phyloP scores from a whole-genome alignment of 805 yeast genomes.

The Henningerozyma blattae region DNA sequence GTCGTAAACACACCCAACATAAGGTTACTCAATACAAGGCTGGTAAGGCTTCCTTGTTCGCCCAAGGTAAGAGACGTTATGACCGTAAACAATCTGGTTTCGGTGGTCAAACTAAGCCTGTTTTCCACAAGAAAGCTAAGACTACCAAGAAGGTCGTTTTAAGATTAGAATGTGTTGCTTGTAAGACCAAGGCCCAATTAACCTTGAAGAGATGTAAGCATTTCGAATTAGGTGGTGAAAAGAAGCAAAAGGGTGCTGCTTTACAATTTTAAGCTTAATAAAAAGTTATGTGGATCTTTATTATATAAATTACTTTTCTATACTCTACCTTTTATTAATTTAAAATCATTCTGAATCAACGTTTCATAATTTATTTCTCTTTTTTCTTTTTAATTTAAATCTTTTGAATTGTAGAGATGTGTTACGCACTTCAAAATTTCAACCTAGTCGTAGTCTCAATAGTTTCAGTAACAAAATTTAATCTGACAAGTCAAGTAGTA shows the following conservation, averaged over 20 bases:
- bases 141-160: slow-evolving; percentile 99
- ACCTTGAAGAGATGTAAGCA: slow-evolving; percentile 99
- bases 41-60: slow-evolving; percentile 98
- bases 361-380: neutral
- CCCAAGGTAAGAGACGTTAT: slow-evolving; percentile 99
- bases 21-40: slow-evolving; percentile 99
- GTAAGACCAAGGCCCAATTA: slow-evolving; percentile 98
- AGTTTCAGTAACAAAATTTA: too few relatives aligned
- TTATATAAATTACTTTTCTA: neutral
- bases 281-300: slow-evolving; percentile 1
- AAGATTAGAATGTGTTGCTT: slow-evolving; percentile 96
- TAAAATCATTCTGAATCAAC: neutral
- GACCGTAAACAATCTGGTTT: slow-evolving; percentile 99
- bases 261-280: slow-evolving; percentile 74
- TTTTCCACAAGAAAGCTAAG: slow-evolving; percentile 99
- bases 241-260: slow-evolving; percentile 99
- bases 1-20: slow-evolving; percentile 99
- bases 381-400: too few relatives aligned
- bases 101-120: slow-evolving; percentile 99
- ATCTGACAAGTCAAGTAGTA: too few relatives aligned
- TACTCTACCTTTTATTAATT: neutral
- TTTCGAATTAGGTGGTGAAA: slow-evolving; percentile 99
- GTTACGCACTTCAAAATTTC: too few relatives aligned
- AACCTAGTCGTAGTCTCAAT: too few relatives aligned
- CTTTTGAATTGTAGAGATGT: too few relatives aligned